Evolutionary conservation across 2,329 filamentous ascomycete species (phyloP).

Genomic region (Sclerotinia glacialis): DNA sequence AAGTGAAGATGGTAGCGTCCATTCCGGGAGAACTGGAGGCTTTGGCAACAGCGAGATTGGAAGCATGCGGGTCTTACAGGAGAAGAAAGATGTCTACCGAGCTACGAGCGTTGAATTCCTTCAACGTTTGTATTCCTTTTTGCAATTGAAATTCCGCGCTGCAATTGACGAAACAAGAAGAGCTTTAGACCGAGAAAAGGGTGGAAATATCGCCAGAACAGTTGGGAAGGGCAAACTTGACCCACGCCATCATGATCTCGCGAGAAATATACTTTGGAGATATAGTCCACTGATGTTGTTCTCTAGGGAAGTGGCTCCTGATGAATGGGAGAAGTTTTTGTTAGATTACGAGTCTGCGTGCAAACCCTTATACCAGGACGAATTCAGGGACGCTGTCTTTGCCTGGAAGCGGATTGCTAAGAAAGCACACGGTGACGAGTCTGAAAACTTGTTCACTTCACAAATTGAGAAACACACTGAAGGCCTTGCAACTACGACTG

Average conservation of each 20-base stretch:
- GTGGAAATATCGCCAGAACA: conserved; percentile 51
- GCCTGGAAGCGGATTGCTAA: conserved; percentile 78
- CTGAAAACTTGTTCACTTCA: conserved; percentile 82
- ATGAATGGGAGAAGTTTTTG: conserved; percentile 78
- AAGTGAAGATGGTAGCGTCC: conserved; percentile 41
- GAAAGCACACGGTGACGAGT: conserved; percentile 73
- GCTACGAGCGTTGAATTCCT: conserved; percentile 75
- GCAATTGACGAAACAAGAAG: conserved; percentile 69
- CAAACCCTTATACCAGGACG: conserved; percentile 72
- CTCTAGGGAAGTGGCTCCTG: conserved; percentile 75
- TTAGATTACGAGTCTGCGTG: conserved; percentile 77
- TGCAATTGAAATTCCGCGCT: conserved; percentile 75
- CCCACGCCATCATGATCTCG: conserved; percentile 65
- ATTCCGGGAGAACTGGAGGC: conserved; percentile 43
- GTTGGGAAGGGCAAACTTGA: conserved; percentile 62
- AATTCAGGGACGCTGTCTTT: conserved; percentile 74
- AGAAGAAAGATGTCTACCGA: conserved; percentile 89
- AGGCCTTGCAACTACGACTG: conserved; percentile 64
- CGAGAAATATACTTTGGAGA: conserved; percentile 75
- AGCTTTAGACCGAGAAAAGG: conserved; percentile 49
- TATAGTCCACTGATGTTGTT: conserved; percentile 88
- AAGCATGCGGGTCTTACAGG: conserved; percentile 88
- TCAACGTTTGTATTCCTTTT: conserved; percentile 74
- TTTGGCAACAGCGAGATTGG: conserved; percentile 54
- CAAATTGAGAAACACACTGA: conserved; percentile 83